Evolutionary conservation across 805 yeast genomes (phyloP), one percentile per base, ranked within the genome.

Genomic region (Blastobotrys parvus): DNA sequence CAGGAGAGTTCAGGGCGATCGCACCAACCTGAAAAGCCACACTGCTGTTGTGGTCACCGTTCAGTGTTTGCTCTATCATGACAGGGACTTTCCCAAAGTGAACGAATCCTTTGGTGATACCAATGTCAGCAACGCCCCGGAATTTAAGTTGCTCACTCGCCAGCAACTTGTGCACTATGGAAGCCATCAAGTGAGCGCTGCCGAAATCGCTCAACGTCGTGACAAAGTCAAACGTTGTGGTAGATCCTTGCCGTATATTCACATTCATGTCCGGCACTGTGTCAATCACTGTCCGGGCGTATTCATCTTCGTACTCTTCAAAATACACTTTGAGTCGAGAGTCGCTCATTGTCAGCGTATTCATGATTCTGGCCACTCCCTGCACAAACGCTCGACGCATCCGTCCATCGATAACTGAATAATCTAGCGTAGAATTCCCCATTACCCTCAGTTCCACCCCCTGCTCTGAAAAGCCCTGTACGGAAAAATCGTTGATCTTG

Each of bases 151-250:
- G 44, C 5, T 52, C 48, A 3, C 34, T 22, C 21, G 35, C 21
- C 2, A 39, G n/a, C 34, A 50, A 22, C 30, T 38, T 31, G n/a
- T 47, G 36, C 4, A 42, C 51, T 11, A 52, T 45, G 10, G 45
- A 30, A 18, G 41, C 48, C 32, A 52, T 32, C 17, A 47, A 37
- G 10, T 43, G 23, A 6, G 53, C 37, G 20, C 41, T 43, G n/a
- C 51, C 54, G 35, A 52, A 52, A 18, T 49, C 56, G 11, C 43
- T 40, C 19, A 52, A 35, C 13, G 33, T 31, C 13, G 42, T 41
- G 15, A 47, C 44, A 33, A 42, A 23, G 30, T 47, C 46, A 32
- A 51, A 40, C 15, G 17, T 25, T 11, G 52, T 44, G 6, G 22
- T 20, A 18, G 29, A 39, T 3, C 32, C 36, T 16, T 45, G 33